Evolutionary conservation across 768 basidiomycete genomes (phyloP).

Genomic region (Russula ochroleuca): DNA sequence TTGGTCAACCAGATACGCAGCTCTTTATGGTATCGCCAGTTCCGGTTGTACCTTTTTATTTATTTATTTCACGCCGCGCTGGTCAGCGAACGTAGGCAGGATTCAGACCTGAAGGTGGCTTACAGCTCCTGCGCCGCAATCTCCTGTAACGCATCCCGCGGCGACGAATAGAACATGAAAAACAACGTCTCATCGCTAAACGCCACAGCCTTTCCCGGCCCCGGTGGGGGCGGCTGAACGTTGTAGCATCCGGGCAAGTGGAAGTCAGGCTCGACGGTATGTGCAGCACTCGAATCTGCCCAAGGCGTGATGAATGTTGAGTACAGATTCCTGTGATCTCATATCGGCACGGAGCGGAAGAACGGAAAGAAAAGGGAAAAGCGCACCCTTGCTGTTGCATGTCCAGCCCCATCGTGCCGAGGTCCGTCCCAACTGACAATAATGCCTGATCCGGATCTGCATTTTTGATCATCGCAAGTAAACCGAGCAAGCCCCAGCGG

Average conservation of each 20-base stretch:
- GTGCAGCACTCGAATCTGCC: slow-evolving; percentile 80
- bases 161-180: slow-evolving; percentile 93
- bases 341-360: background rate
- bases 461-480: slow-evolving; percentile 80
- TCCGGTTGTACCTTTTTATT: slow-evolving; percentile 72
- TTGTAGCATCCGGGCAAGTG: slow-evolving; percentile 86
- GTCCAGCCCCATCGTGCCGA: slow-evolving; percentile 86
- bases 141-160: slow-evolving; percentile 86
- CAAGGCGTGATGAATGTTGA: slow-evolving; percentile 93
- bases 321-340: slow-evolving; percentile 59
- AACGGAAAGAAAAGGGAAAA: no score
- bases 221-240: slow-evolving; percentile 79
- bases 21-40: slow-evolving; percentile 95
- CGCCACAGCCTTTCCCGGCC: slow-evolving; percentile 67
- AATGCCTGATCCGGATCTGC: slow-evolving; percentile 76
- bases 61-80: background rate
- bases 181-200: slow-evolving; percentile 95
- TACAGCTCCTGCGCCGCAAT: slow-evolving; percentile 89
- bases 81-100: slow-evolving; percentile 5
- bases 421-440: slow-evolving; percentile 80
- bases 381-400: slow-evolving; percentile 75
- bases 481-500: slow-evolving; percentile 44
- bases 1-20: slow-evolving; percentile 80
- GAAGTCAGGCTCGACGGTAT: slow-evolving; percentile 83
- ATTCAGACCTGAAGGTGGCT: slow-evolving; percentile 36